A percentile compares a stretch with the other conserved stretches of the same genome.
Conservation (phyloP, 768 basidiomycete species). For the Filobasidium floriforme region DNA sequence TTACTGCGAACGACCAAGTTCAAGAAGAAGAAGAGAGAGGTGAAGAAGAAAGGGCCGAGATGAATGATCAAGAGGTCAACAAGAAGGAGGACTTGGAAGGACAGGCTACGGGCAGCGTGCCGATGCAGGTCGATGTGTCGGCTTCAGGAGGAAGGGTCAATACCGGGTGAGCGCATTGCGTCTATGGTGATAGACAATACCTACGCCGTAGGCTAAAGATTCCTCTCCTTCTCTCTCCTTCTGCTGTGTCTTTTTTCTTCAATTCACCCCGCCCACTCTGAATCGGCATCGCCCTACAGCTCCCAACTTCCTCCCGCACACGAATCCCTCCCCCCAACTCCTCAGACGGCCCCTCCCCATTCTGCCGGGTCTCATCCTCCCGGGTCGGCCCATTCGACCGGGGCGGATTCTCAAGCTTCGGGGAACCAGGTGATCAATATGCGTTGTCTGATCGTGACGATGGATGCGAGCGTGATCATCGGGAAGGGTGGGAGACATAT, state of each 20-base stretch:
- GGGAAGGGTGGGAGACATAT: conserved; percentile 92
- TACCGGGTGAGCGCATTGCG: not conserved
- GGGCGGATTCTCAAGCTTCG: conserved; percentile 32
- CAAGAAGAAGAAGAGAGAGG: not conserved
- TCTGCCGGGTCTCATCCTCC: conserved; percentile 8
- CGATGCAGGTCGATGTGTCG: not conserved
- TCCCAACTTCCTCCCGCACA: conserved; percentile 4
- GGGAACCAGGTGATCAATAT: conserved; percentile 75
- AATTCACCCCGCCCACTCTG: not conserved
- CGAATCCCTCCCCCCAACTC: conserved; percentile 9
- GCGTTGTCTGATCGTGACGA: conserved; percentile 96
- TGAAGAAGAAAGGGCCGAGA: not conserved
- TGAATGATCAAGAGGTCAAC: not conserved
- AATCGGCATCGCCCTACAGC: not conserved
- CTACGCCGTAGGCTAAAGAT: not conserved
- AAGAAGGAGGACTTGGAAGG: not conserved
- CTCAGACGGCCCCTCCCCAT: conserved; percentile 14
- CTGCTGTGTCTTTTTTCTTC: too few species aligned
- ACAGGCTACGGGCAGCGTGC: too few species aligned
- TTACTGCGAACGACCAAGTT: conserved; percentile 5
- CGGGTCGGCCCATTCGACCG: conserved; percentile 23
- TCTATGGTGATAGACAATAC: not conserved
- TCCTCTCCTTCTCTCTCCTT: too few species aligned
- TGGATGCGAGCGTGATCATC: conserved; percentile 98
- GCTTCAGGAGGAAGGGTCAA: not conserved